Evolutionary conservation across 805 yeast species (phyloP).

Genomic region (Maudiozyma pseudohumilis): DNA sequence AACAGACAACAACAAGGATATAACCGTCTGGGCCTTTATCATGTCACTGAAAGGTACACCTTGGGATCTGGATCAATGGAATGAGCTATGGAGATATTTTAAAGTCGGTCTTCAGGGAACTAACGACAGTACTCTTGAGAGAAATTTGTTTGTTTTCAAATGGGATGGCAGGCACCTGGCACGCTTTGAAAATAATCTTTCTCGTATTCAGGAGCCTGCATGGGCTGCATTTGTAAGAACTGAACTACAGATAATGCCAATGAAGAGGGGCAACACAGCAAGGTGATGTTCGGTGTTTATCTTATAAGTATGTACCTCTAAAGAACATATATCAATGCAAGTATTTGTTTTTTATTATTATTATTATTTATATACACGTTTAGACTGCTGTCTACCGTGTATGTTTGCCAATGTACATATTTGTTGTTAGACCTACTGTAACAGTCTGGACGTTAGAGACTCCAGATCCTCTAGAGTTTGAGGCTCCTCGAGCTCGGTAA

Average conservation of each 20-base stretch:
- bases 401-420: too few relatives aligned
- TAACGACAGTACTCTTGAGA: slow-evolving; percentile 1
- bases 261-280: background rate
- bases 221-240: slow-evolving; percentile 24
- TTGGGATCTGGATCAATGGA: slow-evolving; percentile 28
- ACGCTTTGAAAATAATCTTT: slow-evolving; percentile 13
- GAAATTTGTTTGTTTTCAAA: slow-evolving; percentile 13
- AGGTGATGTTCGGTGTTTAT: background rate
- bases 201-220: slow-evolving; percentile 19
- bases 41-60: slow-evolving; percentile 22
- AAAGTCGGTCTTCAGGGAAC: slow-evolving; percentile 4
- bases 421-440: slow-evolving; percentile 10
- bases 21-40: slow-evolving; percentile 26
- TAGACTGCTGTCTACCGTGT: background rate
- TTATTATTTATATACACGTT: background rate
- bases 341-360: background rate
- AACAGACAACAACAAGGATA: slow-evolving; percentile 17
- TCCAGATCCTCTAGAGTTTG: slow-evolving; percentile 90
- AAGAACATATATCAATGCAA: background rate
- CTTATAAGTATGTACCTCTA: background rate
- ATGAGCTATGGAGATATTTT: slow-evolving; percentile 19
- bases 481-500: slow-evolving; percentile 77
- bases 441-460: slow-evolving; percentile 56
- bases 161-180: slow-evolving; percentile 13
- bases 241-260: slow-evolving; percentile 16